Evolutionary conservation across 1,284 basidiomycete species (phyloP), one percentile per base, ranked within the genome.

Genomic region (Irpex lacteus): DNA sequence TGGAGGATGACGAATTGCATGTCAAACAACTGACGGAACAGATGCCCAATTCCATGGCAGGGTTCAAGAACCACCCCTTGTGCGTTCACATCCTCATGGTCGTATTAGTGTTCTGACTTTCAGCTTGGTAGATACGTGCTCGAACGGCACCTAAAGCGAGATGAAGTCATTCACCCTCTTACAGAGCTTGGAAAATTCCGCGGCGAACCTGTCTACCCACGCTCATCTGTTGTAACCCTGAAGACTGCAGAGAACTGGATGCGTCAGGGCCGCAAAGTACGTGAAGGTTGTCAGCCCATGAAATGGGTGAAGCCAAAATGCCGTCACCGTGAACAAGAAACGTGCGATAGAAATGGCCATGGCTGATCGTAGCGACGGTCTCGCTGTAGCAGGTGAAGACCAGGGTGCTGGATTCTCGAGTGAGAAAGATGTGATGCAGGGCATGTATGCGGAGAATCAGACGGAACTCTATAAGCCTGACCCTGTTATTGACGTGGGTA

Each of bases 1-100:
- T 93, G 19, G 97, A 99, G 77, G 96, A 98, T 70, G 92, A 93
- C n/a, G 96, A 98, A 75, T 79, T 99, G 36, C 85, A 92, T 66
- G 83, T 82, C 1, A 86, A 88, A 64, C 90, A 94, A 72, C 79
- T 92, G 69, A 87, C 85, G 34, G 97, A 98, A 76, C 94, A 91
- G n/a, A 98, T 99, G 94, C 97, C 97, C 0, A 91, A 89, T 9
- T 92, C 93, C 36, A 85, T 98, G 68, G 82, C 82, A 26, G 96
- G 94, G 0, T 99, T 98, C 85, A 98, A 99, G 75, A 92, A 96
- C 71, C 97, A 99, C 76, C 95, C 97, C 1, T 76, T 98, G 88
- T 95, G 70, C 66, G 89, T 63, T 62, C 21, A 34, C 52, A 38
- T 60, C n/a, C 34, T 68, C 52, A 13, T 36, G 37, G 7, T 52